Evolutionary conservation across 75 land plant species (phyloP).

Genomic region (Pinus taeda): DNA sequence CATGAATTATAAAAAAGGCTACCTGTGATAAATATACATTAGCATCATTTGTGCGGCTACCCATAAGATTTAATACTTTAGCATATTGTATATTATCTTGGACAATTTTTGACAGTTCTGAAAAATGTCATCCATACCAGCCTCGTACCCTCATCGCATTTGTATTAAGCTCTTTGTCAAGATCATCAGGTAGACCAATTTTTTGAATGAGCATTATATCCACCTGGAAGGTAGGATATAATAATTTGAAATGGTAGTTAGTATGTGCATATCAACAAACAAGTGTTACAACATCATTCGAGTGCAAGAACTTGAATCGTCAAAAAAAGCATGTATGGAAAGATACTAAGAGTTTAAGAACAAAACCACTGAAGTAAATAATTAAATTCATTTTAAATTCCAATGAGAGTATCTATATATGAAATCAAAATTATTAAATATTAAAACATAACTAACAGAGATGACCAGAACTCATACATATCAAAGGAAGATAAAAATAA

Average conservation of each 20-base stretch:
- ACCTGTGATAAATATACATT: slow-evolving; percentile 93
- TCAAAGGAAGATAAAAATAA: not conserved
- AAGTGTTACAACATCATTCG: not conserved
- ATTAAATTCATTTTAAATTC: not conserved
- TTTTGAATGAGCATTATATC: slow-evolving; percentile 45
- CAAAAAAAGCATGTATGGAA: not conserved
- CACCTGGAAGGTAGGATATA: slow-evolving; percentile 35
- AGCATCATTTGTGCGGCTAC: slow-evolving; percentile 73
- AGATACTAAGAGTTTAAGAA: not conserved
- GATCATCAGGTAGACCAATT: no score
- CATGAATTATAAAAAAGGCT: not conserved
- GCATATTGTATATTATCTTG: slow-evolving; percentile 89
- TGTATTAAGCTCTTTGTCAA: no score
- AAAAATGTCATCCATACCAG: slow-evolving; percentile 99
- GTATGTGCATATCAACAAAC: not conserved
- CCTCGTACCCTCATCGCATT: slow-evolving; percentile 42
- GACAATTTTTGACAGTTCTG: slow-evolving; percentile 88
- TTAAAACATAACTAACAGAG: not conserved
- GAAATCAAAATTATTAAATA: not conserved
- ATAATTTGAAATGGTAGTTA: not conserved
- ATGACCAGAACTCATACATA: not conserved
- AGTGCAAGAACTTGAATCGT: not conserved
- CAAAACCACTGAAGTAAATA: not conserved
- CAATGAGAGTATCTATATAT: not conserved
- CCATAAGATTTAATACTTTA: slow-evolving; percentile 85